phyloP scores from a whole-genome alignment of 2,329 filamentous ascomycete species.

The Aspergillus niger region DNA sequence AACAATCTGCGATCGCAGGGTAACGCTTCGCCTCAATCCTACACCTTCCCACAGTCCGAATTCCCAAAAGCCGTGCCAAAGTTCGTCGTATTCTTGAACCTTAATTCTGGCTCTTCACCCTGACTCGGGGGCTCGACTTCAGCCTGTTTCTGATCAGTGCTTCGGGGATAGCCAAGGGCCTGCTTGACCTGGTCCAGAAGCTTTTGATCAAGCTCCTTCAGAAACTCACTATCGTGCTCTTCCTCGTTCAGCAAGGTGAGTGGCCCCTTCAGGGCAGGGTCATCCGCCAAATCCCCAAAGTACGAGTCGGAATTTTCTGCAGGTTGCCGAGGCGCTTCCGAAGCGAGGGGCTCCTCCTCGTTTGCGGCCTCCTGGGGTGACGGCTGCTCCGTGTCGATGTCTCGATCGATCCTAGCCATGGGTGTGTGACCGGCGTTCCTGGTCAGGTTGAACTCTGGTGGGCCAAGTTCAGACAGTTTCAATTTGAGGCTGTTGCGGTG shows the following conservation, averaged over 20 bases:
- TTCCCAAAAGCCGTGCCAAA: conserved; percentile 52
- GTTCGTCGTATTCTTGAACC: conserved; percentile 49
- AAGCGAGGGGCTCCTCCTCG: conserved; percentile 36
- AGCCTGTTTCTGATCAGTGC: conserved; percentile 25
- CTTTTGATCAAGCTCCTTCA: conserved; percentile 46
- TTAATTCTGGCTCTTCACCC: conserved; percentile 41
- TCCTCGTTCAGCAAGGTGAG: conserved; percentile 46
- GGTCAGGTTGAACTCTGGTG: conserved; percentile 42
- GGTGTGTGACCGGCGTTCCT: conserved; percentile 49
- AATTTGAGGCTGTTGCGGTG: conserved; percentile 36
- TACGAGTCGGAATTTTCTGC: conserved; percentile 45
- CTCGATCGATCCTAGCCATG: conserved; percentile 44
- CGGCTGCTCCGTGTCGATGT: conserved; percentile 31
- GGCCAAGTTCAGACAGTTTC: conserved; percentile 40
- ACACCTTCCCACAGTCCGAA: conserved; percentile 23
- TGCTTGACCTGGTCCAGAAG: conserved; percentile 45
- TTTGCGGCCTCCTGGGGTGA: conserved; percentile 26
- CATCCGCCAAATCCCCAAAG: conserved; percentile 44
- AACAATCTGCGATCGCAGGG: background rate
- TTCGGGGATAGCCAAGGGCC: conserved; percentile 27
- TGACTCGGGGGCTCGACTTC: conserved; percentile 27
- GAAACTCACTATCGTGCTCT: conserved; percentile 43
- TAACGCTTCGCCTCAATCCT: background rate
- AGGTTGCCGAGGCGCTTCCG: conserved; percentile 37
- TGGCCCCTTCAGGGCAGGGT: conserved; percentile 47